Conservation (phyloP, 129 eudicot species). For the Flaveria brownii region DNA sequence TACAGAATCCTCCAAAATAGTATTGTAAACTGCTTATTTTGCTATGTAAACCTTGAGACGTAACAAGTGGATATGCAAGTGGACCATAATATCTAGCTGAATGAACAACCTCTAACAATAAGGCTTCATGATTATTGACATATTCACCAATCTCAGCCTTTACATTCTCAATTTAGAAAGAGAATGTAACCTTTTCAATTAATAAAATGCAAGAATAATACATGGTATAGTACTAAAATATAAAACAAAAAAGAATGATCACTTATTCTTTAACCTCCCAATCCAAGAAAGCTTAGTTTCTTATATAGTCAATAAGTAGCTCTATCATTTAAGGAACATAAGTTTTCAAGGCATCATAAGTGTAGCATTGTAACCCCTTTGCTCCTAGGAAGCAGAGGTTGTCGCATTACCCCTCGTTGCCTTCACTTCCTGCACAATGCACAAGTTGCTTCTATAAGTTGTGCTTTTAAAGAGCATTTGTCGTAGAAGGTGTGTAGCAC, state of each 20-base stretch:
- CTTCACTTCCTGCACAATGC: slow-evolving; percentile 84
- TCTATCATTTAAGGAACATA: slow-evolving; percentile 83
- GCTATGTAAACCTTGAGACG: slow-evolving; percentile 59
- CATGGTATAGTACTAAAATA: not conserved
- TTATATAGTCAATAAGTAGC: slow-evolving; percentile 74
- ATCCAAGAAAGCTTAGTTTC: slow-evolving; percentile 85
- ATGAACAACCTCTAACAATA: slow-evolving; percentile 85
- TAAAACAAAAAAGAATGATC: not conserved
- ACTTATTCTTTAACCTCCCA: slow-evolving; percentile 95
- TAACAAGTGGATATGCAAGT: slow-evolving; percentile 65
- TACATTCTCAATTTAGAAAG: slow-evolving; percentile 63
- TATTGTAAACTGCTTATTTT: slow-evolving; percentile 45
- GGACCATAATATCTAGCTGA: slow-evolving; percentile 86
- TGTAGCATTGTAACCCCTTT: slow-evolving; percentile 51
- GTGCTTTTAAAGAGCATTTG: too few species aligned
- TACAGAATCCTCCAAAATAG: slow-evolving; percentile 70
- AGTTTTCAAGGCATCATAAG: slow-evolving; percentile 72
- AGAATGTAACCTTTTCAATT: not conserved
- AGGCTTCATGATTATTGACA: slow-evolving; percentile 66
- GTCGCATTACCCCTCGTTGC: slow-evolving; percentile 83
- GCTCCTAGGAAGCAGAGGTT: slow-evolving; percentile 82
- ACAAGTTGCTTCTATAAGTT: too few species aligned
- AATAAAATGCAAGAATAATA: too few species aligned
- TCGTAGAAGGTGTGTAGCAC: too few species aligned
- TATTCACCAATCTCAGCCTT: slow-evolving; percentile 63